Base-by-base conservation (phyloP, 148 eudicot genomes). In the Rhododendron simsii region DNA sequence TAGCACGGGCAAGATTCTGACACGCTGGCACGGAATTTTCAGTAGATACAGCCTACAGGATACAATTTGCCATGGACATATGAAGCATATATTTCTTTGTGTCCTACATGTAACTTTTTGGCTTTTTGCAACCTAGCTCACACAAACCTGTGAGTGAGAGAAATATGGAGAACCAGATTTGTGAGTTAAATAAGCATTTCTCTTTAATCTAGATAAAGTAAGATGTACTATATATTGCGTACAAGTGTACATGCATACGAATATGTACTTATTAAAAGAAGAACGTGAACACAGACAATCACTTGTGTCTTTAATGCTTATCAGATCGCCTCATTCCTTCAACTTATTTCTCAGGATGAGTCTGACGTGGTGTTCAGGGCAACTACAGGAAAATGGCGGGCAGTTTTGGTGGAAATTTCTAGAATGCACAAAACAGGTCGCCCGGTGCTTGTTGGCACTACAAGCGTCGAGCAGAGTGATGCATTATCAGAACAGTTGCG, bases 381-480 rank as follows among this genome's bases (percentile, higher is more conserved):
- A 77, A 90, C 95, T 81, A 87, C 92, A 4, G 98, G 99, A 78
- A 98, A 98, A 91, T 98, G 99, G 99, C 91, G 90, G 87, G 98
- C 99, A 48, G 98, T 92, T 87, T 96, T 98, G 83, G 98, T 93
- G 47, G 99, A 98, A 91, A 98, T 98, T 88, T 95, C 99, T 84
- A 92, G 98, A 90, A 95, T 98, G 98, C 91, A 95, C 87, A 95
- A 91, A 91, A 93, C 96, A 80, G 99, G 98, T 33, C 98, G 95
- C 61, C 98, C 99, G 2, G 98, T 98, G 84, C 99, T 97, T 87
- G 99, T 98, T 84, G 99, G 99, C 83, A 98, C 99, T 85, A 98
- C 98, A 41, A 98, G 99, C 81, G 98, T 98, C 85, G 98, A 95
- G 91, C 98, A 94, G 89, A 98, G 98, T 81, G 99, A 98, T 90